Evolutionary conservation across 2,329 filamentous ascomycete genomes (phyloP).

Genomic region (Hypoxylon sp.): DNA sequence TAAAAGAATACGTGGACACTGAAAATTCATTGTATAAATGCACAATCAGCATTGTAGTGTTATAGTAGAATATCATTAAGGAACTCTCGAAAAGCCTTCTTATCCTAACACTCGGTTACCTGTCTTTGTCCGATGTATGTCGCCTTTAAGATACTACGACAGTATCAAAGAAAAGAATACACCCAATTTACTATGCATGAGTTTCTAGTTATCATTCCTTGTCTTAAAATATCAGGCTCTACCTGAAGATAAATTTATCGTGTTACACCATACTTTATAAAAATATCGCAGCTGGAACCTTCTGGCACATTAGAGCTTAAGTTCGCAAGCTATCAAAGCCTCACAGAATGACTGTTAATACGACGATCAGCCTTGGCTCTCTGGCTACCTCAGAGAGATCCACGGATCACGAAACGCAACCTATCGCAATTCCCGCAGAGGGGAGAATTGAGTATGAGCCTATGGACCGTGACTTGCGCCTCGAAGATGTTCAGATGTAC

Average conservation of each 20-base stretch:
- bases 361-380: not conserved
- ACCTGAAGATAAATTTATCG: not conserved
- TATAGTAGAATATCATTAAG: not conserved
- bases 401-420: not conserved
- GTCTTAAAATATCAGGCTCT: not conserved
- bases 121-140: not conserved
- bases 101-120: not conserved
- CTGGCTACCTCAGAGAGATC: no score
- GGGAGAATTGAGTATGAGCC: slow-evolving; percentile 25
- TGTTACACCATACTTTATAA: not conserved
- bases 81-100: not conserved
- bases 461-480: not conserved
- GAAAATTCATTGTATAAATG: no score
- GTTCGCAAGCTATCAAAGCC: not conserved
- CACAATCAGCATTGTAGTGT: not conserved
- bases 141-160: not conserved
- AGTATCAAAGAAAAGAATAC: not conserved
- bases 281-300: not conserved
- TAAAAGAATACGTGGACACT: no score
- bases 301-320: not conserved
- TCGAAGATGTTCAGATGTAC: slow-evolving; percentile 37
- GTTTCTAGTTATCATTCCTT: not conserved
- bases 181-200: not conserved
- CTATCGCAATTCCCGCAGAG: not conserved
- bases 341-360: not conserved